These are phyloP conservation scores for Basidiobolus meristosporus DNA, from an alignment of 371 early-diverging fungal species.

Conservation along the genomic window DNA sequence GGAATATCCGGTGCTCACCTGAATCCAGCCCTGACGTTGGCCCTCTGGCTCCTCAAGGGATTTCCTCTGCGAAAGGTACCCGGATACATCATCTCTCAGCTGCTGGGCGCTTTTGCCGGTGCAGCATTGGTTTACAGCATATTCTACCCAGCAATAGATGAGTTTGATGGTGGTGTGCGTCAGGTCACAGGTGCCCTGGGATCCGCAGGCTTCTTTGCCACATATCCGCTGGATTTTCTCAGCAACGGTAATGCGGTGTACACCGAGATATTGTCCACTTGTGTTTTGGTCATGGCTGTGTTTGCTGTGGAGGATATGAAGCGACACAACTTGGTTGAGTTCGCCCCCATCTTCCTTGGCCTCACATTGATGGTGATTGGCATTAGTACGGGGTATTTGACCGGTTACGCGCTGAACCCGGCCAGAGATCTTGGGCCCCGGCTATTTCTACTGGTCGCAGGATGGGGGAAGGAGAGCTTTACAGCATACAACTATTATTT, in stretches of 20 bases:
- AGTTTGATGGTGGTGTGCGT: conserved; percentile 38
- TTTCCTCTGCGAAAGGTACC: conserved; percentile 44
- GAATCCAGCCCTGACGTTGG: conserved; percentile 59
- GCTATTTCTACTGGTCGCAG: conserved; percentile 49
- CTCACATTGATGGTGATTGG: too few species aligned
- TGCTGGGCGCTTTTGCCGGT: conserved; percentile 45
- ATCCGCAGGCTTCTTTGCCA: conserved; percentile 52
- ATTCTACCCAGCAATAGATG: conserved; percentile 25
- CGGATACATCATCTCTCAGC: conserved; percentile 31
- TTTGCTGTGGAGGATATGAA: too few species aligned
- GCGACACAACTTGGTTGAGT: too few species aligned
- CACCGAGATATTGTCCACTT: too few species aligned
- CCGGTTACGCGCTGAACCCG: conserved; percentile 70
- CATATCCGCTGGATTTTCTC: conserved; percentile 30
- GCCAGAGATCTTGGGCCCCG: conserved; percentile 80
- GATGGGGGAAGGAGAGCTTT: conserved; percentile 54
- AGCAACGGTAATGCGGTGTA: too few species aligned
- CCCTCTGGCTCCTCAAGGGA: conserved; percentile 39
- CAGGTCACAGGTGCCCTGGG: conserved; percentile 10
- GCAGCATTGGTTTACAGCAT: conserved; percentile 28
- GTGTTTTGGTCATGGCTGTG: too few species aligned
- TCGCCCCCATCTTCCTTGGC: too few species aligned
- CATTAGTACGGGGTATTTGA: too few species aligned
- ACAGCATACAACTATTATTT: conserved; percentile 37
- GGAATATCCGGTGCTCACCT: conserved; percentile 36